A percentile compares a stretch with the other conserved stretches of the same genome.
phyloP scores from a whole-genome alignment of 2,329 filamentous ascomycete species.

The Trichophyton mentagrophytes region DNA sequence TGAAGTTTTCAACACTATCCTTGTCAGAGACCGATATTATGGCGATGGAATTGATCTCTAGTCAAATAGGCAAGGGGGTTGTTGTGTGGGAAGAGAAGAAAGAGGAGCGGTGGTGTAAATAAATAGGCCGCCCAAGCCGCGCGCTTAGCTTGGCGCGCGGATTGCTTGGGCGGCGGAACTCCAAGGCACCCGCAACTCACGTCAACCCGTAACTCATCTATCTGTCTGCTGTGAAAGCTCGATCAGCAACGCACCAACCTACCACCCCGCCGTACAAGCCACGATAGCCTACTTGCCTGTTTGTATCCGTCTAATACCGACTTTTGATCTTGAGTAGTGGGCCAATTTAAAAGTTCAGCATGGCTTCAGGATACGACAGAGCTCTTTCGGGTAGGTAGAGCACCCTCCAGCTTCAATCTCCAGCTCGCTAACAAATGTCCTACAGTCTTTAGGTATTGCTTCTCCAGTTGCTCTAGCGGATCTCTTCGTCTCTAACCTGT shows the following conservation, averaged over 20 bases:
- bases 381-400: constrained; percentile 76
- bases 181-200: constrained; percentile 13
- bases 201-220: constrained; percentile 3
- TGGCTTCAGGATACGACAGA: constrained; percentile 98
- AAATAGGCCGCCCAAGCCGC: background rate
- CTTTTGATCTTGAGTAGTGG: background rate
- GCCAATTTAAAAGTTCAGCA: constrained; percentile 24
- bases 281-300: background rate
- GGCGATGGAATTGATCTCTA: too few relatives aligned
- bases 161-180: constrained; percentile 13
- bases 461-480: constrained; percentile 17
- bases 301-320: background rate
- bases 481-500: constrained; percentile 29
- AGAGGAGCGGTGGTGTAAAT: too few relatives aligned
- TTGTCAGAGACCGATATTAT: too few relatives aligned
- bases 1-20: too few relatives aligned
- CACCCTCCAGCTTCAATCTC: constrained; percentile 21
- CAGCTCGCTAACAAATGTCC: constrained; percentile 24
- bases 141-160: constrained; percentile 2
- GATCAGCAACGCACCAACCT: background rate
- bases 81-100: too few relatives aligned
- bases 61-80: too few relatives aligned
- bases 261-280: background rate
- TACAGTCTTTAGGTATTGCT: constrained; percentile 65
- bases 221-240: background rate